phyloP scores from a whole-genome alignment of 345 rosid genomes.

The Kernera saxatilis region DNA sequence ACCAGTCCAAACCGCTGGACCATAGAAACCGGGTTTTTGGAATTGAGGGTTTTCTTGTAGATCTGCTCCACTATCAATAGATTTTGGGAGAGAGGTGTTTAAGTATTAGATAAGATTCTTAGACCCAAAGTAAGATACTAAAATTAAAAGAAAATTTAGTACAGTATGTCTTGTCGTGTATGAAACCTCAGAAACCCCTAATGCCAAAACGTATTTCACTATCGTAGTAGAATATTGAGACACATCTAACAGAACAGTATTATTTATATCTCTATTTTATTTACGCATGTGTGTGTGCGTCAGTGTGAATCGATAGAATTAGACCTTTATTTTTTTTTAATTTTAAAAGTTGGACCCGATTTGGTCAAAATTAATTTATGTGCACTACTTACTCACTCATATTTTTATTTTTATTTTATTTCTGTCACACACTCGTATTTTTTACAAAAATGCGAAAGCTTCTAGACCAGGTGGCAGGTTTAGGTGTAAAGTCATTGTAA shows the following conservation, averaged over 20 bases:
- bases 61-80: too few relatives aligned
- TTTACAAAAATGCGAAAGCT: neutral
- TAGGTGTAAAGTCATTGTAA: slow-evolving; percentile 12
- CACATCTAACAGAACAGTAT: neutral
- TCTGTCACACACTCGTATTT: too few relatives aligned
- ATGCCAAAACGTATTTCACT: neutral
- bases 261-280: neutral
- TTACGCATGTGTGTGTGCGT: neutral
- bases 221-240: neutral
- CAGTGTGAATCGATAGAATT: neutral
- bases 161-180: too few relatives aligned
- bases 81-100: too few relatives aligned
- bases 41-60: neutral
- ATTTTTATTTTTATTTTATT: too few relatives aligned
- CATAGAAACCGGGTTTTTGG: neutral
- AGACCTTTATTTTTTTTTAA: neutral
- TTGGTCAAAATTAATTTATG: neutral
- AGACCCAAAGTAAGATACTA: too few relatives aligned
- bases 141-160: too few relatives aligned
- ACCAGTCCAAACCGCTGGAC: neutral
- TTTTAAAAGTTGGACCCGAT: neutral
- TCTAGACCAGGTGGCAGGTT: slow-evolving; percentile 14
- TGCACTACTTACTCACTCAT: neutral
- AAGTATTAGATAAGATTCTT: neutral
- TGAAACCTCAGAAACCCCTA: too few relatives aligned